phyloP scores from a whole-genome alignment of 2,329 filamentous ascomycete species.

The Fusarium brevicatenulatum region DNA sequence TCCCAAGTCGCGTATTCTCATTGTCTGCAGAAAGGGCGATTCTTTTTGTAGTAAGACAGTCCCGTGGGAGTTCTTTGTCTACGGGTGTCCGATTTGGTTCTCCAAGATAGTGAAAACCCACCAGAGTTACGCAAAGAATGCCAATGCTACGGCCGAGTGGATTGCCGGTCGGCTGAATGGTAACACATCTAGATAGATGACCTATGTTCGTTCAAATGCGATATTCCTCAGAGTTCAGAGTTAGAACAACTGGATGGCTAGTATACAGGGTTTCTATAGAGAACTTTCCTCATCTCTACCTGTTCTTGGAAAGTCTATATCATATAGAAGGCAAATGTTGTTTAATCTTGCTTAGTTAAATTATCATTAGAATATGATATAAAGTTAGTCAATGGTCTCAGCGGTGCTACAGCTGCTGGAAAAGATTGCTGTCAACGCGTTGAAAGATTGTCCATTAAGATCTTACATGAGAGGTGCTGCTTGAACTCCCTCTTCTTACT shows the following conservation, averaged over 20 bases:
- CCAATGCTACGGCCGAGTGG: not conserved
- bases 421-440: not conserved
- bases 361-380: not conserved
- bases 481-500: no score
- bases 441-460: not conserved
- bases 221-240: not conserved
- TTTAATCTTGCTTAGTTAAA: not conserved
- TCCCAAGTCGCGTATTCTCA: not conserved
- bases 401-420: not conserved
- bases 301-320: not conserved
- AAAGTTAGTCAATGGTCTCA: no score
- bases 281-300: not conserved
- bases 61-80: not conserved
- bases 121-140: not conserved
- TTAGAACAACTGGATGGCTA: no score
- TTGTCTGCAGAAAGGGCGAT: not conserved
- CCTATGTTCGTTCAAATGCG: no score
- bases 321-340: fast-evolving
- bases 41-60: not conserved
- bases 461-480: no score
- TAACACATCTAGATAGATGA: not conserved
- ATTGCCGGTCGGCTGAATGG: not conserved
- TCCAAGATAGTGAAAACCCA: not conserved
- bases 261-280: not conserved
- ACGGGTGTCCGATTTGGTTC: not conserved